Conservation (phyloP, 2,329 filamentous ascomycete species). For the Tolypocladium ovalisporum region DNA sequence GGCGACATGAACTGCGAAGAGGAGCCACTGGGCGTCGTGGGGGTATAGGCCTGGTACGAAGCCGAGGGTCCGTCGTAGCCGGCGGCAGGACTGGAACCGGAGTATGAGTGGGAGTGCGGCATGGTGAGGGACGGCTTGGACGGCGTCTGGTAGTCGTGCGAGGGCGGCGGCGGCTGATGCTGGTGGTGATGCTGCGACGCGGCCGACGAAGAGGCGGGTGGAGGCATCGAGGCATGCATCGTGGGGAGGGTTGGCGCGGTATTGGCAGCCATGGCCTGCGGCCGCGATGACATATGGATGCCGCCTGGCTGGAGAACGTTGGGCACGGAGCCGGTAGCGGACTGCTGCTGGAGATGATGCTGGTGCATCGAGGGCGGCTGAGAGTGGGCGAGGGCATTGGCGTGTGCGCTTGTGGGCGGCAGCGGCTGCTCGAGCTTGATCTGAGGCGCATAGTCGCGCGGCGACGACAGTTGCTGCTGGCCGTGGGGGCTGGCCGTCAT, state of each 20-base stretch:
- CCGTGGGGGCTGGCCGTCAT: slow-evolving; percentile 25
- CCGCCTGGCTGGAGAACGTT: slow-evolving; percentile 50
- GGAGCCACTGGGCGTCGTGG: slow-evolving; percentile 52
- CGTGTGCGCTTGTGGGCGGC: slow-evolving; percentile 3
- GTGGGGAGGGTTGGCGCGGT: slow-evolving; percentile 34
- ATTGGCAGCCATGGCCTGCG: slow-evolving; percentile 26
- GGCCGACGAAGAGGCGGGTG: slow-evolving; percentile 16
- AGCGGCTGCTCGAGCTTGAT: slow-evolving; percentile 39
- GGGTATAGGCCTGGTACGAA: slow-evolving; percentile 44
- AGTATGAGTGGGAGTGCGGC: slow-evolving; percentile 69
- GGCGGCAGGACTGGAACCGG: slow-evolving; percentile 69
- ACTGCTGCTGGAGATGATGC: slow-evolving; percentile 19
- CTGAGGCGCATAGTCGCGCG: slow-evolving; percentile 39
- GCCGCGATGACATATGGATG: slow-evolving; percentile 22
- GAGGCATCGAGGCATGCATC: slow-evolving; percentile 30
- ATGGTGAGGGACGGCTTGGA: slow-evolving; percentile 55
- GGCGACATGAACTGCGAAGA: slow-evolving; percentile 56
- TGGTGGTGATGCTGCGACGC: background rate
- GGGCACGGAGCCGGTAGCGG: slow-evolving; percentile 34
- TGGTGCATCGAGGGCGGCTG: slow-evolving; percentile 8
- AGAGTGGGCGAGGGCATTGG: slow-evolving; percentile 24
- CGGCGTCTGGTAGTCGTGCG: slow-evolving; percentile 48
- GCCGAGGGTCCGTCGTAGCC: slow-evolving; percentile 44
- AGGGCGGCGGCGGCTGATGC: slow-evolving; percentile 25
- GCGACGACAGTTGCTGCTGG: slow-evolving; percentile 25